phyloP scores from a whole-genome alignment of 257 asterid genomes.

The Salvia rosmarinus region DNA sequence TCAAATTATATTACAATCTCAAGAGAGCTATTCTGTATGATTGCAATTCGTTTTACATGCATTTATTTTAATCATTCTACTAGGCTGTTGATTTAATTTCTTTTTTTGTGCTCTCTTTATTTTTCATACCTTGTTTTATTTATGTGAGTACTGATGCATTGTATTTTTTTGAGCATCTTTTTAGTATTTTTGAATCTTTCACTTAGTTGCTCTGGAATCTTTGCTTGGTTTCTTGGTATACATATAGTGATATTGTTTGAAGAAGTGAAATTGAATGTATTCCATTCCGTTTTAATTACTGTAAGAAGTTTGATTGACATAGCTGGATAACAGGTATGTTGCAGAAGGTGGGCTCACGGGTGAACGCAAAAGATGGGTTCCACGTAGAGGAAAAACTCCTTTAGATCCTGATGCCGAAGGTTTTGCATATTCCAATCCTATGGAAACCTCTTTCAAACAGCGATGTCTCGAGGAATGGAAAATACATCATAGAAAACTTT shows the following conservation, averaged over 20 bases:
- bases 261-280: conserved; percentile 10
- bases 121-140: conserved; percentile 12
- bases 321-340: conserved; percentile 66
- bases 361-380: conserved; percentile 97
- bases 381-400: conserved; percentile 96
- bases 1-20: conserved; percentile 38
- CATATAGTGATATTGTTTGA: conserved; percentile 17
- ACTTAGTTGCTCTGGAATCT: conserved; percentile 8
- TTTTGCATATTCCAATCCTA: conserved; percentile 81
- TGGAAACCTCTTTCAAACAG: conserved; percentile 95
- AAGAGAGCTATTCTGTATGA: conserved; percentile 16
- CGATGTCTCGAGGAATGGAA: conserved; percentile 89
- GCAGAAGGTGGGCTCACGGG: conserved; percentile 99
- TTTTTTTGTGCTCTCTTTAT: not conserved
- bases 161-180: not conserved
- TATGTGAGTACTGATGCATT: conserved; percentile 25
- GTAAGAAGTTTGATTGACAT: conserved; percentile 38
- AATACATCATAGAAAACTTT: conserved; percentile 82
- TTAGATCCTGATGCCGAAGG: conserved; percentile 97
- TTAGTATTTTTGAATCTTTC: not conserved
- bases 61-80: conserved; percentile 27
- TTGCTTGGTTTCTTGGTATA: not conserved
- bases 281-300: conserved; percentile 18
- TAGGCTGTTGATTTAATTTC: conserved; percentile 3
- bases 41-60: conserved; percentile 10